Base-by-base conservation (phyloP, 176 grass and related monocot genomes). In the Musa itinerans region DNA sequence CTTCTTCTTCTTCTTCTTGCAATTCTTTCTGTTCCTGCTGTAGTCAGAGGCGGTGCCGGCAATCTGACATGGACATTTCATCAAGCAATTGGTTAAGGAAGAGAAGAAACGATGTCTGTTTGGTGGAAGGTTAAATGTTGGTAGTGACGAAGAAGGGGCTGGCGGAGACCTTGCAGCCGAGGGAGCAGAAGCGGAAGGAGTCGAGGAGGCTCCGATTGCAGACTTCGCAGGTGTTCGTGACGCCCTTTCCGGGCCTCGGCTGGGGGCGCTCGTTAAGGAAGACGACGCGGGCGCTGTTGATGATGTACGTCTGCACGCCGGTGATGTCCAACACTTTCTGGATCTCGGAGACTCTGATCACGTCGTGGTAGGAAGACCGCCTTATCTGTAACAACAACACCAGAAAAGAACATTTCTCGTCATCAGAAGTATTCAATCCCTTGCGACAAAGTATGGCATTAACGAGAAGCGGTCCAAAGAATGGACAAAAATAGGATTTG, bases 151-250 rank as follows among this genome's bases (percentile, higher is more conserved):
- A 2, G 29, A 29, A 43, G 34, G 34, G 34, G 34, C 4, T 12
- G 26, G 15, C 13, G 27, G 12, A 17, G 34, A 96, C 94, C 81
- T 99, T 99, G 88, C 96, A 99, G 43, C 96, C 96, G 52, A 99
- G 96, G 68, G 96, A 99, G 85, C 96, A 99, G 83, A 99, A 99
- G 62, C 91, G 91, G 80, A 99, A 99, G 49, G 88, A 88, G 88
- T 99, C 96, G 55, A 94, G 88, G 71, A 99, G 90, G 89, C 91
- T 99, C 65, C 96, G 88, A 6, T 82, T 83, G 81, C 96, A 99
- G 80, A 94, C 96, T 25, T 95, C 96, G 78, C 96, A 99, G 75
- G 86, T 99, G 79, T 95, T 99, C 81, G 91, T 92, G 78, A 95
- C 96, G 48, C 96, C 96, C 81, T 99, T 99, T 14, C 96, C 96